phyloP scores from a whole-genome alignment of 495 filamentous ascomycete species.

The Podospora pseudopauciseta region DNA sequence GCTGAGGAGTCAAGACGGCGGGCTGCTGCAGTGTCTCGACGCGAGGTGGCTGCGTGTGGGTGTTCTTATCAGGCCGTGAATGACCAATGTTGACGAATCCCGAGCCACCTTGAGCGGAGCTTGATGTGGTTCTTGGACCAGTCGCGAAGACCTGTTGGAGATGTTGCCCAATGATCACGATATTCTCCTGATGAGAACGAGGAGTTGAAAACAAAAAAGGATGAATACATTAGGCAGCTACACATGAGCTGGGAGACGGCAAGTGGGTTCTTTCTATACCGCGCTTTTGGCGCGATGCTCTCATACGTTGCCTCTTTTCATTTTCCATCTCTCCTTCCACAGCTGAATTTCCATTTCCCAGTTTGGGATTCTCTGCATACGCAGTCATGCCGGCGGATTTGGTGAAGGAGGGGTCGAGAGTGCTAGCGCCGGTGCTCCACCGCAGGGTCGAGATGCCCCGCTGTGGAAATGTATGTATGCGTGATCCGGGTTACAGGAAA shows the following conservation, averaged over 20 bases:
- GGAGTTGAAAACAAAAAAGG: neutral
- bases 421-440: neutral
- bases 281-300: neutral
- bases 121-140: neutral
- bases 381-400: neutral
- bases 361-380: neutral
- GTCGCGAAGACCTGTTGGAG: neutral
- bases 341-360: neutral
- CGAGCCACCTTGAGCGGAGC: conserved; percentile 9
- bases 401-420: neutral
- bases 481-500: neutral
- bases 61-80: conserved; percentile 9
- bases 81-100: conserved; percentile 20
- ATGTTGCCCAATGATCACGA: neutral
- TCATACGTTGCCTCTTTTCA: neutral
- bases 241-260: neutral
- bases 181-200: neutral
- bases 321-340: neutral
- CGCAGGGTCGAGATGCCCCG: neutral
- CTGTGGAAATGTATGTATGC: neutral
- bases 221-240: neutral
- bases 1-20: neutral
- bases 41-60: conserved; percentile 14
- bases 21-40: neutral
- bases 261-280: neutral